Evolutionary conservation across 2,329 filamentous ascomycete genomes (phyloP).

Genomic region (Fusarium torreyae): DNA sequence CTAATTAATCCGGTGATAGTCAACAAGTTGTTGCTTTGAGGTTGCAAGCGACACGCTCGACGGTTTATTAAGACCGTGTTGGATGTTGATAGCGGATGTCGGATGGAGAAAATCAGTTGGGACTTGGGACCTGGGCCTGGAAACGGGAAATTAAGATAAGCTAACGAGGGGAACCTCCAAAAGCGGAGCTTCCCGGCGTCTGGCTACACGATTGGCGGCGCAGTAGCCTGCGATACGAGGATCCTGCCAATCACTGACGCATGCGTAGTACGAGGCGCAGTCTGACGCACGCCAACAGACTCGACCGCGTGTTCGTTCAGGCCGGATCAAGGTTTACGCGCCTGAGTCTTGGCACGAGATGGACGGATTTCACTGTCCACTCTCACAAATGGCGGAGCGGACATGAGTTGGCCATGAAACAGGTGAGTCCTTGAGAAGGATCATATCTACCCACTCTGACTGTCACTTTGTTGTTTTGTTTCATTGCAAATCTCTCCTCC

Average conservation of each 20-base stretch:
- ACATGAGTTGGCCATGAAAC: too few species aligned
- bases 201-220: neutral
- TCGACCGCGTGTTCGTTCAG: neutral
- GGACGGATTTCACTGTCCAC: neutral
- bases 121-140: neutral
- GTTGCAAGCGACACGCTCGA: neutral
- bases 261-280: neutral
- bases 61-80: neutral
- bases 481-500: neutral
- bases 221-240: conserved; percentile 3
- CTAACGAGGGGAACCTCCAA: conserved; percentile 12
- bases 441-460: neutral
- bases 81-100: neutral
- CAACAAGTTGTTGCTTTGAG: neutral
- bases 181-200: neutral
- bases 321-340: conserved; percentile 12
- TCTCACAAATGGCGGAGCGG: too few species aligned
- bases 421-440: neutral
- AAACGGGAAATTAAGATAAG: conserved; percentile 10
- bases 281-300: neutral
- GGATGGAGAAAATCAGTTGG: conserved; percentile 5
- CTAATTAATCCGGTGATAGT: neutral
- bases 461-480: neutral
- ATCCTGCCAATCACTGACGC: conserved; percentile 7
- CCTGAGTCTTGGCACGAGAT: neutral